phyloP scores from a whole-genome alignment of 179 eudicot species.

The Kewa caespitosa region DNA sequence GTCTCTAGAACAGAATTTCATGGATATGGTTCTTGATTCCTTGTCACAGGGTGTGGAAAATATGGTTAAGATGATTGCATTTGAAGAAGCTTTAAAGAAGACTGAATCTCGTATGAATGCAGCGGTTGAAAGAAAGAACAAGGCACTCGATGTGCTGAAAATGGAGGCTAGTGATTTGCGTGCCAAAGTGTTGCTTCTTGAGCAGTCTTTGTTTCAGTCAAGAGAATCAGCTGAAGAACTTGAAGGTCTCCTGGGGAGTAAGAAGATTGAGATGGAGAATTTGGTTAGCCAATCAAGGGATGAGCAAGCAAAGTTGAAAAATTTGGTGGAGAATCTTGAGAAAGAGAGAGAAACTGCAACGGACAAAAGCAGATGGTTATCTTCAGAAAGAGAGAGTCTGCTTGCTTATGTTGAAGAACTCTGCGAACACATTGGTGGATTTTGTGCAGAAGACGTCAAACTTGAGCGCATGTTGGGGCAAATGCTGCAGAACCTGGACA shows the following conservation, averaged over 20 bases:
- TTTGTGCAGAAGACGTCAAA: conserved; percentile 50
- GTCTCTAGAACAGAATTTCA: conserved; percentile 31
- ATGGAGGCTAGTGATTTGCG: conserved; percentile 34
- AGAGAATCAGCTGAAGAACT: conserved; percentile 27
- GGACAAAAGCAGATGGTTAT: conserved; percentile 28
- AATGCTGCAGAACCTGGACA: conserved; percentile 36
- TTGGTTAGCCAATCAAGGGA: conserved; percentile 27
- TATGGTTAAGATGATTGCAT: conserved; percentile 35
- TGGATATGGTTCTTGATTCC: conserved; percentile 27
- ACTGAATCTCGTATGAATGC: conserved; percentile 39
- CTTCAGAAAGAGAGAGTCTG: conserved; percentile 51
- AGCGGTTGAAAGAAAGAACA: conserved; percentile 52
- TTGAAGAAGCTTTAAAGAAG: conserved; percentile 59
- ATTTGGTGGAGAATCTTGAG: conserved; percentile 34
- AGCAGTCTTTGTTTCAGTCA: conserved; percentile 32
- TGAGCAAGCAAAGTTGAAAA: conserved; percentile 29
- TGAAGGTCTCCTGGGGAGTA: conserved; percentile 36
- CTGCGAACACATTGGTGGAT: conserved; percentile 35
- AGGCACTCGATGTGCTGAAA: conserved; percentile 42
- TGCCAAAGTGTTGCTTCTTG: conserved; percentile 32
- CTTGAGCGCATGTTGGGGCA: conserved; percentile 44
- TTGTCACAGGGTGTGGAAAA: conserved; percentile 40
- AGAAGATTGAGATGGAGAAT: conserved; percentile 31
- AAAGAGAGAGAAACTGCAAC: conserved; percentile 24
- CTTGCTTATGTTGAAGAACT: conserved; percentile 35